Base-by-base conservation (phyloP, 2,329 filamentous ascomycete species). In the Fusarium protoensiforme region DNA sequence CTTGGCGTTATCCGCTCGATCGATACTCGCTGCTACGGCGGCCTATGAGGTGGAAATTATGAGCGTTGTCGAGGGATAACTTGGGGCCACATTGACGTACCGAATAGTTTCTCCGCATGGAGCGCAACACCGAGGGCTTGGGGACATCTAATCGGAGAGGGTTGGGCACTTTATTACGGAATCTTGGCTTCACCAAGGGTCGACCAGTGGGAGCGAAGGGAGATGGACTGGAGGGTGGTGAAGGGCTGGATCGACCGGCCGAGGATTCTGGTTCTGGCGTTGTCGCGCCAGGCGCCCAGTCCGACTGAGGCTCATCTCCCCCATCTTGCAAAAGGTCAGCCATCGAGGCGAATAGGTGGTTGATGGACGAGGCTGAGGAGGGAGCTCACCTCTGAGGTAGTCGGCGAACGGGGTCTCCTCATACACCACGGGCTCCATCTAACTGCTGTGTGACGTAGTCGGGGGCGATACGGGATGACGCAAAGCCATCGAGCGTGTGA, bases 331-430 rank as follows among this genome's bases (percentile, higher is more conserved):
- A 41, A 36, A 41, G 27, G 67, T 76, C 27, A 74, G 71, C 58
- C 27, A 20, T 54, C 13, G 31, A 20, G 53, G 39, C 41, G 33
- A 22, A 41, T 11, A 24, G 4, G 20, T 36, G 64, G 53, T 56
- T 39, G 27, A 4, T 61, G 22, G 29, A 31, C 43, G 54, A n/a
- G 35, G 39, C 56, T 51, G 27, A 46, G 53, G 27, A 35, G 51
- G 39, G 18, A 57, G 64, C 77, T 79, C 84, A 96, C 95, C 95
- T 90, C 95, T 92, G 77, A 98, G 91, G 85, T 96, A 96, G 79
- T 93, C 91, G 81, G 94, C 95, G 84, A 98, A 88, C 78, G 95
- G 95, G 81, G 94, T 93, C 85, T 95, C 92, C 85, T 96, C 91
- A 84, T 93, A 93, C 77, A 98, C 91, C 78, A 98, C 88, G 79